Evolutionary conservation across 1,139 yeast genomes (phyloP).

Genomic region (Entelexis paramagnoliae): DNA sequence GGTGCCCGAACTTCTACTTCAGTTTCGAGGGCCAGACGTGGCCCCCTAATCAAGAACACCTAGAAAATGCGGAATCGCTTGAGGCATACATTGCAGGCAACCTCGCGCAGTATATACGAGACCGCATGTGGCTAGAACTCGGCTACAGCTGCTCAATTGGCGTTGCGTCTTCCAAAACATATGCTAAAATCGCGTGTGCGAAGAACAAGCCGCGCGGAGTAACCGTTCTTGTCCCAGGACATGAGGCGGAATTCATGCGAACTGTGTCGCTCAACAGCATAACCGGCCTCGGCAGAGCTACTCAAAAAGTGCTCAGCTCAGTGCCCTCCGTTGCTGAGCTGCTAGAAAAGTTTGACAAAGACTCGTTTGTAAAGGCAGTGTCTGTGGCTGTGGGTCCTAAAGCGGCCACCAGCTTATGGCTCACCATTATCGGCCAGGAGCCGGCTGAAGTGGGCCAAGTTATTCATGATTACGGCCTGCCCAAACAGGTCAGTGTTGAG

Average conservation of each 20-base stretch:
- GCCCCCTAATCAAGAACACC: slow-evolving; percentile 21
- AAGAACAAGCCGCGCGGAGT: slow-evolving; percentile 31
- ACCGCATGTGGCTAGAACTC: slow-evolving; percentile 26
- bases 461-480: slow-evolving; percentile 26
- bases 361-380: slow-evolving; percentile 15
- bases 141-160: slow-evolving; percentile 33
- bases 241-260: slow-evolving; percentile 25
- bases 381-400: slow-evolving; percentile 13
- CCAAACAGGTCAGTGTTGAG: slow-evolving; percentile 31
- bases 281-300: slow-evolving; percentile 30
- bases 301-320: slow-evolving; percentile 5
- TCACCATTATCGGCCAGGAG: slow-evolving; percentile 29
- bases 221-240: slow-evolving; percentile 27
- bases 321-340: slow-evolving; percentile 11
- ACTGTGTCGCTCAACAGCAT: slow-evolving; percentile 23
- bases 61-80: neutral
- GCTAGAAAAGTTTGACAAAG: slow-evolving; percentile 8
- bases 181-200: slow-evolving; percentile 32
- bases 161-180: slow-evolving; percentile 28
- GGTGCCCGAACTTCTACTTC: slow-evolving; percentile 29
- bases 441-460: slow-evolving; percentile 13
- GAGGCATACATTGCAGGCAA: slow-evolving; percentile 29
- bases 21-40: slow-evolving; percentile 26
- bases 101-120: slow-evolving; percentile 27
- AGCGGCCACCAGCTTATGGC: slow-evolving; percentile 25